These are phyloP conservation scores for Crotalaria pallida DNA, from an alignment of 306 rosid species.

Conservation along the genomic window DNA sequence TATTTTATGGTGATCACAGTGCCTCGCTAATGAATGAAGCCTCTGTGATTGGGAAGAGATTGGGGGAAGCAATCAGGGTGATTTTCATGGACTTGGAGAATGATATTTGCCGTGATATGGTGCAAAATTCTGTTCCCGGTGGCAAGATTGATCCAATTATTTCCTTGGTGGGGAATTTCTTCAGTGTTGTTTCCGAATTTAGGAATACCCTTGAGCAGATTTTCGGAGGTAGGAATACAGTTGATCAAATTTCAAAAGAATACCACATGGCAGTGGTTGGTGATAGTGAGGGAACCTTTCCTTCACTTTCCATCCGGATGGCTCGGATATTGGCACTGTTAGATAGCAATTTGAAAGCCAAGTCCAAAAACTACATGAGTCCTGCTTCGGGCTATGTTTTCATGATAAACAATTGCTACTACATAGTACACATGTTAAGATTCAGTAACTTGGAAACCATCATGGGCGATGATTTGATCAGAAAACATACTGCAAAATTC, in stretches of 20 bases:
- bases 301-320: slow-evolving; percentile 51
- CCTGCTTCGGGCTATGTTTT: slow-evolving; percentile 15
- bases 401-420: slow-evolving; percentile 63
- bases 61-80: slow-evolving; percentile 77
- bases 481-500: no score
- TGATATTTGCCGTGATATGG: slow-evolving; percentile 60
- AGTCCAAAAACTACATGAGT: slow-evolving; percentile 45
- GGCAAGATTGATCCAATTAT: no score
- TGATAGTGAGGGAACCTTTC: slow-evolving; percentile 1
- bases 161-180: no score
- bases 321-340: slow-evolving; percentile 60
- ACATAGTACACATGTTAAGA: slow-evolving; percentile 13
- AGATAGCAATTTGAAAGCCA: slow-evolving; percentile 60
- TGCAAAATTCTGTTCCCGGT: no score
- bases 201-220: no score
- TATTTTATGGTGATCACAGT: slow-evolving; percentile 72
- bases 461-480: no score
- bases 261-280: slow-evolving; percentile 25
- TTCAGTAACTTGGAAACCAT: no score
- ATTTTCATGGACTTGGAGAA: slow-evolving; percentile 95
- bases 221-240: no score
- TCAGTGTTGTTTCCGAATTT: no score
- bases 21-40: slow-evolving; percentile 66
- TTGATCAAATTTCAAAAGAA: no score
- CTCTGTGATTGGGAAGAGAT: slow-evolving; percentile 70